These are phyloP conservation scores for Gaultheria prostrata DNA, from an alignment of 148 eudicot genomes.

Conservation along the genomic window DNA sequence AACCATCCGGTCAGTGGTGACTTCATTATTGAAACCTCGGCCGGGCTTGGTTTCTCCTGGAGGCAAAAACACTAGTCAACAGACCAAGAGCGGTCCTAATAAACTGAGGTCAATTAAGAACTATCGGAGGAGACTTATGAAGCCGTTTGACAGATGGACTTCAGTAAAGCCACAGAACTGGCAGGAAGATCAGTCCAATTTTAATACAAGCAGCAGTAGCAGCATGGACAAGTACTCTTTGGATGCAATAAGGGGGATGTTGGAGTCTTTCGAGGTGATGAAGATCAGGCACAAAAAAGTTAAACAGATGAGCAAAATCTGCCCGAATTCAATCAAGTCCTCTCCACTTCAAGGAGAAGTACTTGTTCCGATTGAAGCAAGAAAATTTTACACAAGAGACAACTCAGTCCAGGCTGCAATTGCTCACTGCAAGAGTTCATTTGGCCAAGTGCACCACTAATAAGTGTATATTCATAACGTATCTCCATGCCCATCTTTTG, in stretches of 20 bases:
- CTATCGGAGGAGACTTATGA: background rate
- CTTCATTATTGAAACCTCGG: background rate
- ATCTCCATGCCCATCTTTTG: background rate
- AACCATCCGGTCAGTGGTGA: background rate
- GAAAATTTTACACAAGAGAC: background rate
- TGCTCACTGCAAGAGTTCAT: constrained; percentile 28
- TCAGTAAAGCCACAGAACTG: background rate
- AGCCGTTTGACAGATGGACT: background rate
- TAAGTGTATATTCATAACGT: background rate
- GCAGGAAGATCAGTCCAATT: background rate
- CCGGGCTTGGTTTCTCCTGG: background rate
- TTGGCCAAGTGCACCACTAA: background rate
- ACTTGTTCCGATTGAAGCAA: background rate
- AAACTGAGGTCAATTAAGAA: background rate
- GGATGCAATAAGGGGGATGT: background rate
- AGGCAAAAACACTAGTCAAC: background rate
- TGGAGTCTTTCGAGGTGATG: background rate
- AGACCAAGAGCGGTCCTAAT: background rate
- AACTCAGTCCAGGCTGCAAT: constrained; percentile 26
- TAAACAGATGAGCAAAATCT: constrained; percentile 9
- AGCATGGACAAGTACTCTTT: background rate
- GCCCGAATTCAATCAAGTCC: constrained; percentile 18
- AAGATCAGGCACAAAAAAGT: background rate
- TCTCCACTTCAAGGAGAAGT: constrained; percentile 1
- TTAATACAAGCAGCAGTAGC: background rate